Base-by-base conservation (phyloP, 257 asterid species). In the Cinchona pubescens region DNA sequence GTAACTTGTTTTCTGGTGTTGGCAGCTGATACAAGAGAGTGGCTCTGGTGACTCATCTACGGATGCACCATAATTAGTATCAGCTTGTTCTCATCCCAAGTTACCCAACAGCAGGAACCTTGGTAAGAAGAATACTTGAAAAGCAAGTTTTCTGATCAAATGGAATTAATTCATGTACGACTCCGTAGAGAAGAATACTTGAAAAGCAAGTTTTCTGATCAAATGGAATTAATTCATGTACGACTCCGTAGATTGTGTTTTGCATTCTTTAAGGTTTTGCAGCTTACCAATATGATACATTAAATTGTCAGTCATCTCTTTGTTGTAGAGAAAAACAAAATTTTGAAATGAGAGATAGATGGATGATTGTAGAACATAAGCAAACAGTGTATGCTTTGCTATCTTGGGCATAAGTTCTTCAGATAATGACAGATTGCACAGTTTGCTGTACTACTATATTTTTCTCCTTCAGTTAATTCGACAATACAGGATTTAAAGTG, bases 11-110 rank as follows among this genome's bases (percentile, higher is more conserved):
- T 38, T 45, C 35, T 72, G 51, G 58, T 73, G 67, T 77, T 76
- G 43, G 61, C 90, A 93, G 98, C 82, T 93, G 80, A 75, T 93
- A 78, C 90, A 90, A 75, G 98, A 85, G 73, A 72, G 81, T 67
- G 91, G 97, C 46, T 10, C 78, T 5, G 74, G 75, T 27, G 88
- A 88, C 30, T 81, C 82, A 74, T 61, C 88, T 62, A 11, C 62
- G 76, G 78, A 71, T 80, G 51, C 83, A 2, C 46, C 78, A 0
- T 65, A 80, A 75, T 13, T 55, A 48, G 7, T 67, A 42, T 72
- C 32, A 72, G 5, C 77, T 63, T 2, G 30, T 71, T 71, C 9
- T 64, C 61, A 21, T 25, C 61, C 3, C 21, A 14, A 35, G 49
- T 53, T 72, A 30, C 67, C 69, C 67, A 72, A 32, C 55, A 27